Conservation (phyloP, 768 basidiomycete species). For the Lentinus tigrinus region DNA sequence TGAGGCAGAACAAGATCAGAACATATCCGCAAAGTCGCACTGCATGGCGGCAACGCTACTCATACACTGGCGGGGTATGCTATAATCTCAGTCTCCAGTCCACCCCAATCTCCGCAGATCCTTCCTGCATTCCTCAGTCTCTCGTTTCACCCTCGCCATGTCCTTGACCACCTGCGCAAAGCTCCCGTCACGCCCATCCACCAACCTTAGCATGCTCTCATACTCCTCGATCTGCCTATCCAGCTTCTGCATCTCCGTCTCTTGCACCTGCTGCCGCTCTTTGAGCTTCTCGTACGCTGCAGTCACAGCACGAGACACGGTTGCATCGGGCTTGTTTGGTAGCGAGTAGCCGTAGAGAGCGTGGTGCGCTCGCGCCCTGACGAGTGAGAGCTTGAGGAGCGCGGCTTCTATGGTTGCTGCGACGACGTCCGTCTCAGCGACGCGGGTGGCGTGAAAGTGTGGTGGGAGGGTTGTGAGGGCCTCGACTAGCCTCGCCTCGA, state of each 20-base stretch:
- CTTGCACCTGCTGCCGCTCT: slow-evolving; percentile 36
- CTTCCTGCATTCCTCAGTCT: slow-evolving; percentile 47
- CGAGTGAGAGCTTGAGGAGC: slow-evolving; percentile 46
- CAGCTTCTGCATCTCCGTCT: slow-evolving; percentile 35
- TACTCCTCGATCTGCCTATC: slow-evolving; percentile 43
- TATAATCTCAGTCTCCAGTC: slow-evolving; percentile 42
- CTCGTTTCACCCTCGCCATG: slow-evolving; percentile 45
- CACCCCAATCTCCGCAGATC: slow-evolving; percentile 52
- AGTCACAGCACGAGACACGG: slow-evolving; percentile 35
- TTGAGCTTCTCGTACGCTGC: slow-evolving; percentile 32
- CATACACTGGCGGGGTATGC: too few species aligned
- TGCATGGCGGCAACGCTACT: too few species aligned
- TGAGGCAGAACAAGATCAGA: too few species aligned
- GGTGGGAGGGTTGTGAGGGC: slow-evolving; percentile 31
- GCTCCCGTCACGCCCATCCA: slow-evolving; percentile 36
- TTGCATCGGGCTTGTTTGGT: slow-evolving; percentile 18
- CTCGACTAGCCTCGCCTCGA: slow-evolving; percentile 30
- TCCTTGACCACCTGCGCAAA: slow-evolving; percentile 49
- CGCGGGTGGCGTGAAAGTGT: slow-evolving; percentile 28
- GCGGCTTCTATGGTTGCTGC: slow-evolving; percentile 46
- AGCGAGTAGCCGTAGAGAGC: slow-evolving; percentile 39
- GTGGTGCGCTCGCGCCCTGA: slow-evolving; percentile 39
- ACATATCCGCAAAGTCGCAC: too few species aligned
- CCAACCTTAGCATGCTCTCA: slow-evolving; percentile 38
- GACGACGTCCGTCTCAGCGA: slow-evolving; percentile 40